A percentile compares a stretch with the other conserved stretches of the same genome.
Evolutionary conservation across 2,329 filamentous ascomycete species (phyloP).

Genomic region (Curvularia hawaiiensis): DNA sequence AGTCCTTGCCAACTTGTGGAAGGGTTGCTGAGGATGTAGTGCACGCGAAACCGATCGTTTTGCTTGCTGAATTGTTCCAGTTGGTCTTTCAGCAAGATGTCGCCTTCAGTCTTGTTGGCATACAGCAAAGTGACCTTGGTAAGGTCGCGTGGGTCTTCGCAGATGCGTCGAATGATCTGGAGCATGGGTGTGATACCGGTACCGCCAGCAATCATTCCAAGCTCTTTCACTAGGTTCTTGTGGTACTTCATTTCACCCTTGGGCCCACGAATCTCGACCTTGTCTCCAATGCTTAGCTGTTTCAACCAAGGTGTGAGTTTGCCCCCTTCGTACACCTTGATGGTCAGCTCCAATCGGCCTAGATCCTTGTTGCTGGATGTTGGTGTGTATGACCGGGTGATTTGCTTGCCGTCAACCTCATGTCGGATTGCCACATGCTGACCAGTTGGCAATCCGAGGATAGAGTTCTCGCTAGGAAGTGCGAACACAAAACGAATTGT

Average conservation of each 20-base stretch:
- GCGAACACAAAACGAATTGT: slow-evolving; percentile 35
- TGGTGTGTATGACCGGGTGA: slow-evolving; percentile 33
- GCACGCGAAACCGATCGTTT: slow-evolving; percentile 59
- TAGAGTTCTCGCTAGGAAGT: slow-evolving; percentile 26
- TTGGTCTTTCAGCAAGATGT: slow-evolving; percentile 63
- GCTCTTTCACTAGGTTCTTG: slow-evolving; percentile 43
- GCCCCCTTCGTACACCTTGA: slow-evolving; percentile 60
- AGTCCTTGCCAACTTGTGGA: slow-evolving; percentile 15
- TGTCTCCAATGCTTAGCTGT: slow-evolving; percentile 55
- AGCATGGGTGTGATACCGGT: slow-evolving; percentile 63
- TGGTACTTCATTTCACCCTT: slow-evolving; percentile 62
- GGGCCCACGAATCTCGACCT: slow-evolving; percentile 59
- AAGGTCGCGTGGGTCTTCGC: slow-evolving; percentile 62
- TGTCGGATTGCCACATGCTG: slow-evolving; percentile 51
- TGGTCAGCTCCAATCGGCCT: slow-evolving; percentile 58
- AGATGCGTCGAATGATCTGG: slow-evolving; percentile 67
- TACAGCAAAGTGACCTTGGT: slow-evolving; percentile 64
- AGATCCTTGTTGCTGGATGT: slow-evolving; percentile 63
- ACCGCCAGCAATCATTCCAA: slow-evolving; percentile 63
- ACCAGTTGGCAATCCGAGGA: slow-evolving; percentile 44
- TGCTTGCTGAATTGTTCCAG: slow-evolving; percentile 59
- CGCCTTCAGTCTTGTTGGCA: slow-evolving; percentile 62
- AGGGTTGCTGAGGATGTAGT: slow-evolving; percentile 57
- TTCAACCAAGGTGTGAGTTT: slow-evolving; percentile 56
- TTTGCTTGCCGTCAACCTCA: slow-evolving; percentile 67